Conservation (phyloP, 768 basidiomycete genomes). For the Dioszegia crocea region DNA sequence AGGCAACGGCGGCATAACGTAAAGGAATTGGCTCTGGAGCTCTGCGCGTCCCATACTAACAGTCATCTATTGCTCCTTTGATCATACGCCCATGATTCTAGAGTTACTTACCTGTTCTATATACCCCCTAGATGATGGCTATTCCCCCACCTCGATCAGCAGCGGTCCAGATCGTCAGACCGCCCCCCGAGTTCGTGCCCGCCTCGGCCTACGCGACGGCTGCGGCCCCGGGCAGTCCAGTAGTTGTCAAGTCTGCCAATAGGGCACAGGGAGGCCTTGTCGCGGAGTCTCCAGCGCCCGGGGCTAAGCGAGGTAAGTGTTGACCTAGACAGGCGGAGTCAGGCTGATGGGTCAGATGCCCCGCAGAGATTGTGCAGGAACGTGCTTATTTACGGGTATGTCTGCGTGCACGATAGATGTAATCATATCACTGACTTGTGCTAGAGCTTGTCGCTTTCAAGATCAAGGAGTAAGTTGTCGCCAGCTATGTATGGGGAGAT, state of each 20-base stretch:
- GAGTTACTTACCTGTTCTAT: neutral
- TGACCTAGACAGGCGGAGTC: neutral
- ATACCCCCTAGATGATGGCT: conserved; percentile 18
- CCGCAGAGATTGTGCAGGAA: conserved; percentile 78
- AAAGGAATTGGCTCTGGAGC: too few relatives aligned
- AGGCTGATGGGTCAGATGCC: conserved; percentile 5
- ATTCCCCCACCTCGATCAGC: conserved; percentile 25
- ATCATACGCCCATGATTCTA: neutral
- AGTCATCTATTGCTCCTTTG: too few relatives aligned
- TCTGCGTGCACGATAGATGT: neutral
- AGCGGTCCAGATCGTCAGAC: conserved; percentile 39
- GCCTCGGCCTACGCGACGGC: neutral
- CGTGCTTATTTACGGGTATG: conserved; percentile 82
- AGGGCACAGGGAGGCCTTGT: neutral
- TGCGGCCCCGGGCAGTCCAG: neutral
- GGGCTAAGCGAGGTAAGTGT: neutral
- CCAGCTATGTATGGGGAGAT: neutral
- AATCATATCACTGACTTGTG: neutral
- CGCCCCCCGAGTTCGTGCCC: conserved; percentile 3
- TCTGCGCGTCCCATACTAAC: too few relatives aligned
- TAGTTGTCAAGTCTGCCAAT: neutral
- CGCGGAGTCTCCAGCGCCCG: neutral
- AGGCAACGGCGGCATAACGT: too few relatives aligned
- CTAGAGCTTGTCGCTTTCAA: conserved; percentile 45
- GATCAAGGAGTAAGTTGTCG: conserved; percentile 36